Base-by-base conservation (phyloP, 2,329 filamentous ascomycete species). In the Fonsecaea erecta region DNA sequence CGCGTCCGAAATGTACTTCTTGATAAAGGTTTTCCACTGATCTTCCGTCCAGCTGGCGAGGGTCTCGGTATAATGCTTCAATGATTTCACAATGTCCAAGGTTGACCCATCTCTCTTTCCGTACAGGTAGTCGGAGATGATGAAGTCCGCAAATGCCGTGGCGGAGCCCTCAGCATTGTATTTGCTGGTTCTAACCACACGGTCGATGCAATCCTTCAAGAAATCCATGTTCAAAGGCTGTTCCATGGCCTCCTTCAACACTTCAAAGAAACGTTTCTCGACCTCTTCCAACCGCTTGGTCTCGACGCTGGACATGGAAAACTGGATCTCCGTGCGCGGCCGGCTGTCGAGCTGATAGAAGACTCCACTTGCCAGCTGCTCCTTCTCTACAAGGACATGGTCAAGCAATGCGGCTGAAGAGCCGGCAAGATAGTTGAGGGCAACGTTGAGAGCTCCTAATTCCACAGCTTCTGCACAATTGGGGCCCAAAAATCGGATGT, bases 321-420 rank as follows among this genome's bases (percentile, higher is more conserved):
- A 89, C 84, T 90, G 92, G 63, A 98, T 92, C 59, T 96, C 85
- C 12, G 89, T 89, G 70, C 92, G 90, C 1, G 93, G 92, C 55
- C 93, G 87, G 28, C 88, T 85, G 69, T 97, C 93, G 72, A 87
- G 90, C 76, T 86, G 90, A 76, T 90, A 93, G 55, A 88, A 88
- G 11, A 98, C 88, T 6, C 89, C 91, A 77, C 93, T 97, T 2
- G 93, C 91, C 52, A 98, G 85, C 71, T 96, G 91, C 77, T 98
- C 94, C 72, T 90, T 92, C 75, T 99, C 95, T 1, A 99, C 95
- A 66, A 99, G 85, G 18, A 88, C 85, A 71, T 98, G 98, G 74
- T 98, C 94, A 5, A 99, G 82, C 1, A 99, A 83, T 0, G 94
- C 94, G 2, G 96, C 92, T 0, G 96, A 96, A 0, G 95, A 98